phyloP scores from a whole-genome alignment of 192 early-diverging fungal genomes.

The Radiomyces spectabilis region DNA sequence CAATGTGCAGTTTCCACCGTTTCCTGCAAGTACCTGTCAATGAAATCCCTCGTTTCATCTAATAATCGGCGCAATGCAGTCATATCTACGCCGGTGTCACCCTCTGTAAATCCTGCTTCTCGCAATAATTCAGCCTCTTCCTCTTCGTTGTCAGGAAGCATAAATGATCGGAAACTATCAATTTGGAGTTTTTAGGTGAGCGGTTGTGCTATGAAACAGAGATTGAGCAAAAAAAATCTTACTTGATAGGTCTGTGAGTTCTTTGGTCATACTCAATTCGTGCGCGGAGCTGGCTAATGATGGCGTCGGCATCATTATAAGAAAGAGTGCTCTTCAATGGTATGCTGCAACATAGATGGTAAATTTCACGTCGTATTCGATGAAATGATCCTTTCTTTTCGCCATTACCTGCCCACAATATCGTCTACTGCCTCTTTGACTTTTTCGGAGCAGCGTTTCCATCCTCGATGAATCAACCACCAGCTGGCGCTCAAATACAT shows the following conservation, averaged over 20 bases:
- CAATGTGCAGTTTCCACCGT: background rate
- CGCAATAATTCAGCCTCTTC: conserved; percentile 55
- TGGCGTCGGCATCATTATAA: conserved; percentile 48
- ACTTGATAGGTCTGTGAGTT: background rate
- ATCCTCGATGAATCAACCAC: conserved; percentile 88
- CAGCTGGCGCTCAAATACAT: conserved; percentile 86
- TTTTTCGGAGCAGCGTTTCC: conserved; percentile 61
- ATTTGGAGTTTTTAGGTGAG: too few relatives aligned
- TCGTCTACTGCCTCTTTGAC: conserved; percentile 63
- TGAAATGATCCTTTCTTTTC: background rate
- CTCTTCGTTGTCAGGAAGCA: conserved; percentile 56
- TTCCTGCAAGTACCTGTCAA: conserved; percentile 60
- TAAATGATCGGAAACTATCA: conserved; percentile 39
- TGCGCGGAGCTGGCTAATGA: conserved; percentile 45
- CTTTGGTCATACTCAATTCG: conserved; percentile 42
- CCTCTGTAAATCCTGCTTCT: conserved; percentile 39
- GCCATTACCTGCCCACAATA: conserved; percentile 45
- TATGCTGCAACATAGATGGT: conserved; percentile 25
- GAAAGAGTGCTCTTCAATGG: conserved; percentile 57
- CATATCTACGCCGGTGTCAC: background rate
- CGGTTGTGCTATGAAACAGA: too few relatives aligned
- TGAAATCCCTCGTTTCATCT: conserved; percentile 83
- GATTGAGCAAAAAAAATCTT: background rate
- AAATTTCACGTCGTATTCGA: background rate
- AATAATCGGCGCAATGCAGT: conserved; percentile 61